phyloP scores from a whole-genome alignment of 306 rosid genomes.

The Lathyrus tuberosus region DNA sequence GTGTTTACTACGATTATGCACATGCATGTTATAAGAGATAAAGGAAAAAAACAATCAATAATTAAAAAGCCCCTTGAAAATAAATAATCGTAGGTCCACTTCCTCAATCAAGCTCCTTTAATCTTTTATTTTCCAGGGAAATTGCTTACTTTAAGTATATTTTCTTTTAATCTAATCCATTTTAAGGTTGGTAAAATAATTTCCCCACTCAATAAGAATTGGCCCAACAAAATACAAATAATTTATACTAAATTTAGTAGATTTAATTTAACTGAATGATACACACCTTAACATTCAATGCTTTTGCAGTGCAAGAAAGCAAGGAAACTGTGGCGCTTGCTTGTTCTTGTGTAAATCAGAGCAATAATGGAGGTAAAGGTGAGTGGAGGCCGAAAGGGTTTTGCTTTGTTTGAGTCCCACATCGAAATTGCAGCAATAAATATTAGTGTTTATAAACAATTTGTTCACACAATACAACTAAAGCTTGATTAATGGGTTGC shows the following conservation, averaged over 20 bases:
- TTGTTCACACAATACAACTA: no score
- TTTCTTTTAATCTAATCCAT: slow-evolving; percentile 16
- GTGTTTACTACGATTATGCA: background rate
- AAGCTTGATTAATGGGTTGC: no score
- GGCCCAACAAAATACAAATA: slow-evolving; percentile 18
- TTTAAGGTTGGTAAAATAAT: slow-evolving; percentile 11
- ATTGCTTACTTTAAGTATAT: slow-evolving; percentile 7
- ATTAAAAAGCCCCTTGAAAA: slow-evolving; percentile 10
- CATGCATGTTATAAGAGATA: slow-evolving; percentile 9
- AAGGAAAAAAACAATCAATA: background rate
- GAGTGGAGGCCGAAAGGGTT: no score
- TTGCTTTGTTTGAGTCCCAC: no score
- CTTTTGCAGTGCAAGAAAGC: slow-evolving; percentile 48
- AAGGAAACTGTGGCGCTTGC: no score
- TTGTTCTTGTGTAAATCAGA: no score
- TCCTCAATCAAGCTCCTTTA: slow-evolving; percentile 17
- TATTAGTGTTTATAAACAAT: no score
- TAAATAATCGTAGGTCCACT: slow-evolving; percentile 2
- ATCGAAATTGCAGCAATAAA: no score
- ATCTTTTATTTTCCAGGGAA: background rate
- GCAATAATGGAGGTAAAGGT: no score
- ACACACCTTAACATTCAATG: slow-evolving; percentile 72
- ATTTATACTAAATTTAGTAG: background rate
- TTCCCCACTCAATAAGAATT: background rate
- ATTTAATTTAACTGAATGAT: slow-evolving; percentile 35